Conservation (phyloP, 1,284 basidiomycete species). For the Mycena sp. region DNA sequence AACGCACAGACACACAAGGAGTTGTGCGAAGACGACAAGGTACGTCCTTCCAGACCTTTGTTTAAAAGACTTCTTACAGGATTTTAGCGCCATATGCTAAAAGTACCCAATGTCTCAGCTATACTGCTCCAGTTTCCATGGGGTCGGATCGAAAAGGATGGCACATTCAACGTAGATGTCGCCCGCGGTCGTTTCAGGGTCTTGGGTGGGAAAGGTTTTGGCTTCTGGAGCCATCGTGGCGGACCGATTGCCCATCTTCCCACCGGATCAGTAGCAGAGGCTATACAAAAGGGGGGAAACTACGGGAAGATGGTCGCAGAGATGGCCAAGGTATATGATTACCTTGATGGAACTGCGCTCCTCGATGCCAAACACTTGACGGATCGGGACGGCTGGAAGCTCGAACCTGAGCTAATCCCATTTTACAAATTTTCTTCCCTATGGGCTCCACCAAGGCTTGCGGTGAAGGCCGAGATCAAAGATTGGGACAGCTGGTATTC, state of each 20-base stretch:
- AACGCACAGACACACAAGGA: slow-evolving; percentile 44
- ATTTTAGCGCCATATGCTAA: slow-evolving; percentile 48
- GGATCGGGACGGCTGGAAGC: slow-evolving; percentile 49
- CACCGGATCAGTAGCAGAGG: slow-evolving; percentile 25
- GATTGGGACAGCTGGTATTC: slow-evolving; percentile 53
- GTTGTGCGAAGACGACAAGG: slow-evolving; percentile 49
- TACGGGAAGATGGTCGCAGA: not conserved
- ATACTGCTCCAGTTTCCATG: slow-evolving; percentile 49
- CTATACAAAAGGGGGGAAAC: slow-evolving; percentile 35
- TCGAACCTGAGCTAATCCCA: slow-evolving; percentile 46
- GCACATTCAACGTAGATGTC: slow-evolving; percentile 46
- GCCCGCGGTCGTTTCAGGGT: slow-evolving; percentile 50
- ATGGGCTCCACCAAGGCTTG: slow-evolving; percentile 35
- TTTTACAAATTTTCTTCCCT: slow-evolving; percentile 40
- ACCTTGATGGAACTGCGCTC: slow-evolving; percentile 42
- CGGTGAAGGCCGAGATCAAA: slow-evolving; percentile 39
- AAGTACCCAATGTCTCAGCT: slow-evolving; percentile 39
- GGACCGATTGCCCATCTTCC: slow-evolving; percentile 43
- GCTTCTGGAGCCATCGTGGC: no score
- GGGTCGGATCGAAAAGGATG: slow-evolving; percentile 51
- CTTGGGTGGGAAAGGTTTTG: slow-evolving; percentile 46
- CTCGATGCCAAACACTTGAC: slow-evolving; percentile 41
- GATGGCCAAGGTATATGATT: slow-evolving; percentile 20
- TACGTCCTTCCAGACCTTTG: slow-evolving; percentile 28
- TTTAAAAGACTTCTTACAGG: no score